Evolutionary conservation across 179 eudicot species (phyloP), one percentile per base, ranked within the genome.

Genomic region (Nepenthes alata): DNA sequence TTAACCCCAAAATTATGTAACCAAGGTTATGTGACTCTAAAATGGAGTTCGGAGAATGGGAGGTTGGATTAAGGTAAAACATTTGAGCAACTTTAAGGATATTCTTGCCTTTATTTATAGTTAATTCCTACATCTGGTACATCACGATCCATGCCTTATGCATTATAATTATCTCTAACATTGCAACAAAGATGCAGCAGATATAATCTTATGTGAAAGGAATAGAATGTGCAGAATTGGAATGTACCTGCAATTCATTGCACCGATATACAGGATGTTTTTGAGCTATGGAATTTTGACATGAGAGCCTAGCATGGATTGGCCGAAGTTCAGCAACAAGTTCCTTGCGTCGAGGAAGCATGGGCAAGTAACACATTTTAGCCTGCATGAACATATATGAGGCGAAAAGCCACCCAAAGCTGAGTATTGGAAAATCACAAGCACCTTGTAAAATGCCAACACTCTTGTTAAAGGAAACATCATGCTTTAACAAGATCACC

Each of bases 231-330:
- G 10, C 5, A 34, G 25, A 35, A 10, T 11, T 38, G 15, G 37
- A 44, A 55, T 12, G 51, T 81, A 93, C 98, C 98, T 93, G 97
- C 63, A 64, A 79, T 70, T 83, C 93, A 62, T 69, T 87, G 78
- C 89, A 89, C 69, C 67, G 81, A 68, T 87, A 82, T 55, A 93
- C 90, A 59, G 98, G 96, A 68, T 77, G 85, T 68, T 72, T 83
- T 67, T 78, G 67, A 53, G 93, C 88, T 51, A 62, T 60, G 51
- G 74, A 65, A 47, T 16, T 65, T 71, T 85, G 83, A 80, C 80
- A 59, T 51, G 86, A 77, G 66, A 93, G 50, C 61, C 70, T 78
- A 55, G 89, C 71, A 69, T 85, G 87, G 59, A 87, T 76, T 57
- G 95, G 98, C 55, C 77, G 83, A 65, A 93, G 88, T 78, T 87